A percentile compares a stretch with the other conserved stretches of the same genome.
Evolutionary conservation across 805 yeast species (phyloP).

Genomic region (Blastobotrys parvus): DNA sequence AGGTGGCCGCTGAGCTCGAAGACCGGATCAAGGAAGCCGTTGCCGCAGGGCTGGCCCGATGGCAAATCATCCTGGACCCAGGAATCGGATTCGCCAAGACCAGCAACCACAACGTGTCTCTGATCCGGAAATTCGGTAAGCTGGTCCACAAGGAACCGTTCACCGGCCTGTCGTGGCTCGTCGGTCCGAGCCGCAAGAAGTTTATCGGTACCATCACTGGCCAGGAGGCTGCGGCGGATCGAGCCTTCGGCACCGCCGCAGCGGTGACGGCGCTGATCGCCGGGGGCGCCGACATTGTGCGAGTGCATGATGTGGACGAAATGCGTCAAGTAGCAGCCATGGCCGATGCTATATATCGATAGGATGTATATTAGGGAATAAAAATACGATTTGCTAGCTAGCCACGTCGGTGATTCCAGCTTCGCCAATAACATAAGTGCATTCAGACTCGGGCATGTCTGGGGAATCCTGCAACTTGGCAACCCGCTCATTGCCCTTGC

Average conservation of each 20-base stretch:
- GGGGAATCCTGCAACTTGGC: constrained; percentile 73
- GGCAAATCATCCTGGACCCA: constrained; percentile 92
- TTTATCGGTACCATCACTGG: constrained; percentile 73
- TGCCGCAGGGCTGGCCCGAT: constrained; percentile 58
- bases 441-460: constrained; percentile 73
- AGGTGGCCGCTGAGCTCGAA: constrained; percentile 59
- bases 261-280: constrained; percentile 65
- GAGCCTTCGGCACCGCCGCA: constrained; percentile 72
- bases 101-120: constrained; percentile 54
- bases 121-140: constrained; percentile 37
- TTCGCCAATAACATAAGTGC: constrained; percentile 62
- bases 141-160: constrained; percentile 19
- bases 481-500: constrained; percentile 72
- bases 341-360: constrained; percentile 66
- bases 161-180: constrained; percentile 51
- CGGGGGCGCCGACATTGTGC: constrained; percentile 66
- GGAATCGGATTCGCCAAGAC: constrained; percentile 96
- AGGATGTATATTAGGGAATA: too few species aligned
- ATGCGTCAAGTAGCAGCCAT: constrained; percentile 45
- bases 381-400: neutral
- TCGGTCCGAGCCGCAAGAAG: constrained; percentile 85
- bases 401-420: constrained; percentile 40
- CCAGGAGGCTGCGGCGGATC: constrained; percentile 45
- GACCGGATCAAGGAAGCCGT: constrained; percentile 48
- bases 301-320: constrained; percentile 78